Percentiles rank a stretch among this genome's conserved stretches.
Conservation (phyloP, 805 yeast species). For the Candida insectalens region DNA sequence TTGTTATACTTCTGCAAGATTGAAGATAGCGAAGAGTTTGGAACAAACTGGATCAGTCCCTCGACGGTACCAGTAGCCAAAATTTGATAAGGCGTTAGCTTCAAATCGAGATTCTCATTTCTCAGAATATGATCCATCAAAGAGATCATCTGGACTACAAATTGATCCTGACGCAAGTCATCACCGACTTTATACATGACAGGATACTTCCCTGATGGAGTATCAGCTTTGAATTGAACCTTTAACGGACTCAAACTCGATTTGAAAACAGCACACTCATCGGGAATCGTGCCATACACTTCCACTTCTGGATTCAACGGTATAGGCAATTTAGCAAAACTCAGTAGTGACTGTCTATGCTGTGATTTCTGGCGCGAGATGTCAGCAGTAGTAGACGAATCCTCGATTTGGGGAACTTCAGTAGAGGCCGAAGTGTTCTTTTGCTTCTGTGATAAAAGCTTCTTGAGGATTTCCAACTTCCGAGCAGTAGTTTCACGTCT, state of each 20-base stretch:
- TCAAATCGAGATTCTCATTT: slow-evolving; percentile 84
- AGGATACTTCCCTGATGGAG: slow-evolving; percentile 45
- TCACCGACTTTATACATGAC: slow-evolving; percentile 94
- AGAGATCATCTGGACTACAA: slow-evolving; percentile 87
- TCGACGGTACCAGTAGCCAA: slow-evolving; percentile 85
- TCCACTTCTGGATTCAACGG: slow-evolving; percentile 79
- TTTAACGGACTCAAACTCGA: slow-evolving; percentile 85
- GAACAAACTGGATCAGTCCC: slow-evolving; percentile 92
- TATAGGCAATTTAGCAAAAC: slow-evolving; percentile 46
- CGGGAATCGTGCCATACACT: slow-evolving; percentile 69
- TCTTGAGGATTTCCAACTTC: slow-evolving; percentile 61
- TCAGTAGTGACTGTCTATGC: slow-evolving; percentile 22
- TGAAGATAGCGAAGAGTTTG: slow-evolving; percentile 79
- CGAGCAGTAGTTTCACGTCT: slow-evolving; percentile 69
- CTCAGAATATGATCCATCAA: slow-evolving; percentile 83
- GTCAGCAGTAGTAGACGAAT: slow-evolving; percentile 1
- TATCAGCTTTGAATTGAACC: slow-evolving; percentile 55
- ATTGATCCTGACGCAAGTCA: slow-evolving; percentile 91
- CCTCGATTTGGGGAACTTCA: slow-evolving; percentile 4
- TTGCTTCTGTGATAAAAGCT: slow-evolving; percentile 42
- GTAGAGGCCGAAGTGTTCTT: slow-evolving; percentile 21
- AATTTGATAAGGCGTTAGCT: slow-evolving; percentile 80
- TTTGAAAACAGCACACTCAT: slow-evolving; percentile 79
- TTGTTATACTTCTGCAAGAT: slow-evolving; percentile 69
- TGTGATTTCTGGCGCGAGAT: not conserved